A percentile compares a stretch with the other conserved stretches of the same genome.
Conservation (phyloP, 805 yeast genomes). For the Tanozyma kutaoensis region DNA sequence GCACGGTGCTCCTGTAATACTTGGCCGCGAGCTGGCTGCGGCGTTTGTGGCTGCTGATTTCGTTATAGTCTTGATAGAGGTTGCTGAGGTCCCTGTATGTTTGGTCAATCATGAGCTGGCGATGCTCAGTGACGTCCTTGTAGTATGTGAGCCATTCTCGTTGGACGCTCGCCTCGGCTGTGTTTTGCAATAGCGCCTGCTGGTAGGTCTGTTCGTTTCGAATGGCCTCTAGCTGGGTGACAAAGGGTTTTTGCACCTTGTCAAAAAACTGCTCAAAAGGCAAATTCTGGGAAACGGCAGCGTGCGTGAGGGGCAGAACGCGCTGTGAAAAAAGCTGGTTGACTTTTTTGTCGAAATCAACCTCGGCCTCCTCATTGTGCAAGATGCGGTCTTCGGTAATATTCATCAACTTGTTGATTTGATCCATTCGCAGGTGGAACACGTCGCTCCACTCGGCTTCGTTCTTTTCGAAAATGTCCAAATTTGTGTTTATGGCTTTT, state of each 20-base stretch:
- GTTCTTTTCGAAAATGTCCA: constrained; percentile 12
- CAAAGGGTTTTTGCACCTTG: constrained; percentile 9
- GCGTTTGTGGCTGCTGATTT: constrained; percentile 7
- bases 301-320: constrained; percentile 20
- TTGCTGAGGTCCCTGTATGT: constrained; percentile 14
- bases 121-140: constrained; percentile 10
- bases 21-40: neutral
- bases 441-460: constrained; percentile 21
- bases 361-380: constrained; percentile 14
- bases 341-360: constrained; percentile 9
- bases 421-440: constrained; percentile 19
- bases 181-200: constrained; percentile 8
- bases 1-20: neutral
- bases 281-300: too few relatives aligned
- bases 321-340: constrained; percentile 11
- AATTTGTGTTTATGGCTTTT: constrained; percentile 10
- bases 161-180: constrained; percentile 10
- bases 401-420: constrained; percentile 17
- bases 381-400: constrained; percentile 18
- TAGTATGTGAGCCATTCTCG: constrained; percentile 24
- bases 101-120: constrained; percentile 12
- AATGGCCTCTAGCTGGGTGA: constrained; percentile 10
- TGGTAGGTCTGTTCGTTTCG: constrained; percentile 18
- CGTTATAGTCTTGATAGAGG: constrained; percentile 16
- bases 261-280: constrained; percentile 16